Evolutionary conservation across 2,329 filamentous ascomycete genomes (phyloP).

Genomic region (Elsinoe necatrix): DNA sequence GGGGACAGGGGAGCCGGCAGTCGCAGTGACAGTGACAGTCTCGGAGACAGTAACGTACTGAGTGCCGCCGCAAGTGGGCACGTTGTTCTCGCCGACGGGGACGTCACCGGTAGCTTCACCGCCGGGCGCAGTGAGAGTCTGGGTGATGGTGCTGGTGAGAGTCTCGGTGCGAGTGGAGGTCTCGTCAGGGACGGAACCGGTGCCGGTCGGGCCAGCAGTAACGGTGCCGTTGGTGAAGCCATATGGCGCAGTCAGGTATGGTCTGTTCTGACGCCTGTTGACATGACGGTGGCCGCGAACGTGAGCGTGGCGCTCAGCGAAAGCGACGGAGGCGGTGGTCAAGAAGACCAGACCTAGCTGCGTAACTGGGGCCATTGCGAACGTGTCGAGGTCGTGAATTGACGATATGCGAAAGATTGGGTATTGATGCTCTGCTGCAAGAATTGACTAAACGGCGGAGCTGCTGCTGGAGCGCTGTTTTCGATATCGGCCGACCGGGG

Average conservation of each 20-base stretch:
- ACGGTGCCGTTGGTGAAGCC: constrained; percentile 9
- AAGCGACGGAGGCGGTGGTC: constrained; percentile 13
- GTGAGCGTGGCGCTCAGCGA: constrained; percentile 3
- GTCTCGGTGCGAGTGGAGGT: constrained; percentile 13
- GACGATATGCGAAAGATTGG: not conserved
- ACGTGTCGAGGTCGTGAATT: not conserved
- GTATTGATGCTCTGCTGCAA: not conserved
- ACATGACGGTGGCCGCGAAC: constrained; percentile 9
- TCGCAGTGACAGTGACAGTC: constrained; percentile 16
- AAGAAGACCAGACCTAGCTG: constrained; percentile 13
- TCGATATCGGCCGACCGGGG: constrained; percentile 13
- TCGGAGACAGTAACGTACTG: constrained; percentile 10
- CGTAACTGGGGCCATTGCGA: constrained; percentile 13
- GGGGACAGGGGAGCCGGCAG: constrained; percentile 2
- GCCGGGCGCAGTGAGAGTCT: constrained; percentile 4
- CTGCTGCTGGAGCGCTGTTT: constrained; percentile 11
- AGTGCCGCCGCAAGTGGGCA: constrained; percentile 6
- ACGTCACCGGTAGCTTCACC: constrained; percentile 10
- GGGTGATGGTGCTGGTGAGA: constrained; percentile 11
- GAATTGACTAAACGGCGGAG: constrained; percentile 5
- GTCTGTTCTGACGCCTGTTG: constrained; percentile 6
- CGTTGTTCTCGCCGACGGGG: constrained; percentile 1
- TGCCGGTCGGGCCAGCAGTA: constrained; percentile 6
- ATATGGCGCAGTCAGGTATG: constrained; percentile 7
- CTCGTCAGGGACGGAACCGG: not conserved